Evolutionary conservation across 1,284 basidiomycete species (phyloP).

Genomic region (Pseudozyma thailandica): DNA sequence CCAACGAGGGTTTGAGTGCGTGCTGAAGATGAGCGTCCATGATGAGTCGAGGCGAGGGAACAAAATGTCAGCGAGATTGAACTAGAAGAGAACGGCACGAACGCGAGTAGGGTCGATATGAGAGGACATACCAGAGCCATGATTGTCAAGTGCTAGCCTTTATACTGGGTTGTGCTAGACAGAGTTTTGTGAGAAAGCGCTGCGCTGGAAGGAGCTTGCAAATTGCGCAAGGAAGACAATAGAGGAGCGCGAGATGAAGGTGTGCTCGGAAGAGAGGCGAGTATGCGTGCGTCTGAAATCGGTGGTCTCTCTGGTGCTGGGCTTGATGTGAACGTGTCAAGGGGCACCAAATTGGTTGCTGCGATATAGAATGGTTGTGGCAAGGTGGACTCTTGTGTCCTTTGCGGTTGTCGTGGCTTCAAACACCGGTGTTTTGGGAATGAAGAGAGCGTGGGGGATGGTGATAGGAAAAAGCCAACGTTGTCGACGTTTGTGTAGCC

Average conservation of each 20-base stretch:
- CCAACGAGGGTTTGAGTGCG: slow-evolving; percentile 54
- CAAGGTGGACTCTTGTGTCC: background rate
- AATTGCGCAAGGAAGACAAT: background rate
- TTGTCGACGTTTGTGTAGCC: slow-evolving; percentile 1
- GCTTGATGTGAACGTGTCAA: slow-evolving; percentile 9
- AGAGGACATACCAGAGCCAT: slow-evolving; percentile 43
- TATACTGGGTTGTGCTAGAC: too few species aligned
- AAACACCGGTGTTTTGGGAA: background rate
- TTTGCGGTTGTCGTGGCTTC: background rate
- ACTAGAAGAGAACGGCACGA: background rate
- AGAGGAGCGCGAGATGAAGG: background rate
- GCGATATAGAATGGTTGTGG: background rate
- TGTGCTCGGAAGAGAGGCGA: background rate
- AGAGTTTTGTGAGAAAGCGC: slow-evolving; percentile 5
- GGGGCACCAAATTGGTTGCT: too few species aligned
- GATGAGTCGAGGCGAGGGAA: background rate
- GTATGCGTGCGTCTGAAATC: background rate
- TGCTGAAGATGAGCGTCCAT: slow-evolving; percentile 28
- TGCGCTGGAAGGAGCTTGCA: background rate
- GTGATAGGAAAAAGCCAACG: background rate
- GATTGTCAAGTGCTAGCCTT: slow-evolving; percentile 1
- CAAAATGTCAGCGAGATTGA: slow-evolving; percentile 3
- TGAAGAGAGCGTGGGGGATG: slow-evolving; percentile 5
- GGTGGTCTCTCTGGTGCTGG: background rate
- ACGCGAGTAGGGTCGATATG: background rate